These are phyloP conservation scores for Canavalia gladiata DNA, from an alignment of 306 rosid species.

Conservation along the genomic window DNA sequence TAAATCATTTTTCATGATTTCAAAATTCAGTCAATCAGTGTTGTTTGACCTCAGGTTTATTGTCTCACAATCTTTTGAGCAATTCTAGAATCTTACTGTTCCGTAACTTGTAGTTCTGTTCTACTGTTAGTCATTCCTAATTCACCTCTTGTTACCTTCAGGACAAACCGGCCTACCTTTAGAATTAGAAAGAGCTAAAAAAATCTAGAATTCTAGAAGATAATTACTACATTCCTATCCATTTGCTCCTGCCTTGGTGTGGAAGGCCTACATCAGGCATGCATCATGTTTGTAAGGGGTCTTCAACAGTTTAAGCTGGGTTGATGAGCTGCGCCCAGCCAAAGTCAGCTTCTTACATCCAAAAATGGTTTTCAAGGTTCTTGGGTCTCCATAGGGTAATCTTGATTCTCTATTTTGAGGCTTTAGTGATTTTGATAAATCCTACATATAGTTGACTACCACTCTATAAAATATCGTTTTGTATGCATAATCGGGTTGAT, in stretches of 20 bases:
- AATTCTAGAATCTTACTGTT: background rate
- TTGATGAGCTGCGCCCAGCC: background rate
- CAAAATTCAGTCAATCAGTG: background rate
- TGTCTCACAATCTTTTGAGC: background rate
- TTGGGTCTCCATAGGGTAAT: background rate
- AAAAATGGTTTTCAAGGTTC: background rate
- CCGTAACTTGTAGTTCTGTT: background rate
- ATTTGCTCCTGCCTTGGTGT: background rate
- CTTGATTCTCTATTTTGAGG: background rate
- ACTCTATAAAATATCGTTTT: background rate
- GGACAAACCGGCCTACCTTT: background rate
- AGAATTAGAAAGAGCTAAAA: background rate
- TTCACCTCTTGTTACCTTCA: background rate
- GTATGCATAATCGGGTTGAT: constrained; percentile 19
- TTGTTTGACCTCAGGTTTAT: background rate
- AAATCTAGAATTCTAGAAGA: background rate
- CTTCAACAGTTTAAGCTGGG: background rate
- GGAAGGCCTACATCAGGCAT: background rate
- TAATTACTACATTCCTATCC: background rate
- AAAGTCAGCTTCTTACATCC: background rate
- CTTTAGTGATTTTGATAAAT: background rate
- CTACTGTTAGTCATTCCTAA: background rate
- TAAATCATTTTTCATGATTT: background rate
- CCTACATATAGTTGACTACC: constrained; percentile 6
- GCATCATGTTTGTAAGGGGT: background rate